Conservation (phyloP, 208 protist species). For the Wallacemonas sp. region DNA sequence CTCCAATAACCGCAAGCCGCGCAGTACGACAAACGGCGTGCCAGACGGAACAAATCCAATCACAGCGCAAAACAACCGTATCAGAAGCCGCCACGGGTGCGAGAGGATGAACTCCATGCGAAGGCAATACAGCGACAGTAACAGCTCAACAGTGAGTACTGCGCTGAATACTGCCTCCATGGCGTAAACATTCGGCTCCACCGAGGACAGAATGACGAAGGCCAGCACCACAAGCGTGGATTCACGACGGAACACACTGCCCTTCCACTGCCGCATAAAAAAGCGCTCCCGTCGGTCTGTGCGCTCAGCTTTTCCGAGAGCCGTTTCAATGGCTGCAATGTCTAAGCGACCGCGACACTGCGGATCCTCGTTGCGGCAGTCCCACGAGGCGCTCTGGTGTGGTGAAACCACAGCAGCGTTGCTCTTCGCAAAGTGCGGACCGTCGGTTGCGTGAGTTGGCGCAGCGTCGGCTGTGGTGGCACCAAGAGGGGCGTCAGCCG, state of each 20-base stretch:
- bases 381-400: constrained; percentile 37
- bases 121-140: constrained; percentile 58
- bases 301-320: constrained; percentile 61
- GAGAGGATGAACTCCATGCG: constrained; percentile 62
- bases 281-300: constrained; percentile 38
- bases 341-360: constrained; percentile 53
- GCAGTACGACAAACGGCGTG: constrained; percentile 59
- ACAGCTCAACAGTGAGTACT: constrained; percentile 52
- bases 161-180: constrained; percentile 68
- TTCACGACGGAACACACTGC: constrained; percentile 44
- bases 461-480: not conserved
- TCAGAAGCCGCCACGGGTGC: constrained; percentile 48
- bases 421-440: not conserved
- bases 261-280: constrained; percentile 67
- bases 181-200: constrained; percentile 53
- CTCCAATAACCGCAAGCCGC: constrained; percentile 60
- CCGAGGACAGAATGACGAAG: constrained; percentile 55
- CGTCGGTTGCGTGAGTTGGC: not conserved
- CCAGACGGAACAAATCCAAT: constrained; percentile 60
- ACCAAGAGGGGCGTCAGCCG: not conserved
- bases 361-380: constrained; percentile 82
- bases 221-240: constrained; percentile 49
- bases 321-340: constrained; percentile 63
- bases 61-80: constrained; percentile 59
- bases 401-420: not conserved